Conservation (phyloP, 306 rosid genomes). For the Cicer chorassanicum region DNA sequence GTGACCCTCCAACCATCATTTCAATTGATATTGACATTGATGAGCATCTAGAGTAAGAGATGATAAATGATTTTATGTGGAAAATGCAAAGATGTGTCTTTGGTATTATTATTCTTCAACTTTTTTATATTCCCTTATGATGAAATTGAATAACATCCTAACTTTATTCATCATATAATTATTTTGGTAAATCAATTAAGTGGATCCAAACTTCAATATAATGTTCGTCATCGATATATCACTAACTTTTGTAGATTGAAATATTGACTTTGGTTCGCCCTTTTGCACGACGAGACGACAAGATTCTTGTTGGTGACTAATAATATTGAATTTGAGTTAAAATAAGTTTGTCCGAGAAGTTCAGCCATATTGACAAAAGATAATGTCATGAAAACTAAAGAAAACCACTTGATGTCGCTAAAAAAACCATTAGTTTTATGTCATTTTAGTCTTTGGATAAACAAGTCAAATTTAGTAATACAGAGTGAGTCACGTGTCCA, state of each 20-base stretch:
- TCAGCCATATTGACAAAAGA: constrained; percentile 69
- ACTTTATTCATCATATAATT: constrained; percentile 82
- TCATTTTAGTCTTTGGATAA: no score
- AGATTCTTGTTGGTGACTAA: constrained; percentile 62
- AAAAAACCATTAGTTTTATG: no score
- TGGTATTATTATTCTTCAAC: no score
- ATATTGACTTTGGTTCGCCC: constrained; percentile 67
- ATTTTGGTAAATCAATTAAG: constrained; percentile 63
- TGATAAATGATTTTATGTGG: no score
- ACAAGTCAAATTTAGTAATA: no score
- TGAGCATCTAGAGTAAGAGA: no score
- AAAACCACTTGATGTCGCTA: constrained; percentile 92
- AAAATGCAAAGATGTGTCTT: no score
- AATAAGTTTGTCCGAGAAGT: constrained; percentile 70
- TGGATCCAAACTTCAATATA: constrained; percentile 82
- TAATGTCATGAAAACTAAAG: constrained; percentile 86
- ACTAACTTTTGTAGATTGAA: constrained; percentile 72
- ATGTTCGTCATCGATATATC: constrained; percentile 75
- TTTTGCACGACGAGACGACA: constrained; percentile 56
- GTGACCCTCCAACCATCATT: constrained; percentile 68
- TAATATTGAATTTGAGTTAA: constrained; percentile 68
- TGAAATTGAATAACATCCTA: constrained; percentile 61
- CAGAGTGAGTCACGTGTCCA: no score
- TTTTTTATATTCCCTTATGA: no score
- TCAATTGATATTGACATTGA: no score